Conservation (phyloP, 2,329 filamentous ascomycete species). For the Cladosporium phlei region DNA sequence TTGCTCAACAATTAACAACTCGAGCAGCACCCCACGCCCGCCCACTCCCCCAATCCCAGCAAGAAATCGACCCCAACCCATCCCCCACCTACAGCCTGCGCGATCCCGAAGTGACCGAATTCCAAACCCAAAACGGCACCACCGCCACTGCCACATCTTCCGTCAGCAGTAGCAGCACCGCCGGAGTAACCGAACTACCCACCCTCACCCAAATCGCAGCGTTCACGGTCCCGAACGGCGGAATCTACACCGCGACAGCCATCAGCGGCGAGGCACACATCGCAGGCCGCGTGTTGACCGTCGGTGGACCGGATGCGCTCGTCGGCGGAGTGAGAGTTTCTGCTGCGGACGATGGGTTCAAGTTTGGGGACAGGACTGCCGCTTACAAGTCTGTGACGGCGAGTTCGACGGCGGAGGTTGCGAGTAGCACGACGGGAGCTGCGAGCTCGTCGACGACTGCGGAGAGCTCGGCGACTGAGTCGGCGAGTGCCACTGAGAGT, state of each 20-base stretch:
- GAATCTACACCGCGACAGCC: constrained; percentile 3
- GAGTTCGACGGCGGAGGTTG: neutral
- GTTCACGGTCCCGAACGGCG: constrained; percentile 13
- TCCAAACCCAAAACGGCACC: constrained; percentile 6
- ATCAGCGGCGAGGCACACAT: constrained; percentile 4
- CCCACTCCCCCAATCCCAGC: neutral
- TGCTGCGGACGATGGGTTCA: neutral
- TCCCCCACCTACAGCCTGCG: constrained; percentile 12
- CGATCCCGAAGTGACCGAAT: constrained; percentile 8
- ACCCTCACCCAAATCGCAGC: constrained; percentile 6
- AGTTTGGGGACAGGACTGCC: neutral
- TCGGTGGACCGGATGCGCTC: constrained; percentile 5
- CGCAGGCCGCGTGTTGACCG: constrained; percentile 5
- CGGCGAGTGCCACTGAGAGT: neutral
- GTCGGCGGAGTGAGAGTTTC: constrained; percentile 9
- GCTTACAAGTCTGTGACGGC: constrained; percentile 1
- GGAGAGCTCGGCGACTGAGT: constrained; percentile 1
- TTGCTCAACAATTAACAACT: neutral
- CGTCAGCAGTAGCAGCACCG: neutral
- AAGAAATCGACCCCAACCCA: constrained; percentile 5
- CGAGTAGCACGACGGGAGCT: neutral
- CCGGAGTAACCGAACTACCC: neutral
- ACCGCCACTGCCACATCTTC: neutral
- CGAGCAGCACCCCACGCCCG: neutral
- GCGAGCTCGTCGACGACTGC: constrained; percentile 1